Conservation (phyloP, 2,329 filamentous ascomycete genomes). For the Helotiales sp. region DNA sequence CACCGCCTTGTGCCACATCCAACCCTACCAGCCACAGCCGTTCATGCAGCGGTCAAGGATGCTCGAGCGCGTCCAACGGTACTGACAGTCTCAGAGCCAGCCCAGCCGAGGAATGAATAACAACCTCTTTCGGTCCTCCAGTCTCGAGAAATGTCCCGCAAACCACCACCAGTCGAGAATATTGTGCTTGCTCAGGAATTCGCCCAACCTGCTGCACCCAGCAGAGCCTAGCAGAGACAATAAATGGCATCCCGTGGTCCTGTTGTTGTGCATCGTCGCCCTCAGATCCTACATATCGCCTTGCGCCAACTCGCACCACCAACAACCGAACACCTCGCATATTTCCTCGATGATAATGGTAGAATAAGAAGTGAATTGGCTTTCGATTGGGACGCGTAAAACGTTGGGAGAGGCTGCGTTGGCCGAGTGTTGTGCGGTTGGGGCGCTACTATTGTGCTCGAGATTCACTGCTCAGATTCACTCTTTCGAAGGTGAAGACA, state of each 20-base stretch:
- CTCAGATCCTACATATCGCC: slow-evolving; percentile 18
- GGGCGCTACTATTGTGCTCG: slow-evolving; percentile 7
- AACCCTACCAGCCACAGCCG: not conserved
- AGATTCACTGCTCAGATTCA: too few species aligned
- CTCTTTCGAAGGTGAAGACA: slow-evolving; percentile 13
- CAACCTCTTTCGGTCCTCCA: slow-evolving; percentile 7
- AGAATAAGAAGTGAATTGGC: slow-evolving; percentile 6
- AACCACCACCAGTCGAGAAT: slow-evolving; percentile 2
- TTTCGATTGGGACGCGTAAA: slow-evolving; percentile 14
- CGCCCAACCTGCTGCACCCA: slow-evolving; percentile 10
- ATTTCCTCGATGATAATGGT: slow-evolving; percentile 7
- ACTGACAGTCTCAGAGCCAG: not conserved
- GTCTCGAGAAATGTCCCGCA: slow-evolving; percentile 6
- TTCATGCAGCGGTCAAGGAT: not conserved
- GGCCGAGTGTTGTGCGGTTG: slow-evolving; percentile 6
- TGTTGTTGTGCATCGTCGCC: slow-evolving; percentile 16
- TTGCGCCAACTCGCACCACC: slow-evolving; percentile 17
- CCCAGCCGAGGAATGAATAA: slow-evolving; percentile 18
- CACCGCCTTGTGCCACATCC: not conserved
- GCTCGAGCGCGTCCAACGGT: not conserved
- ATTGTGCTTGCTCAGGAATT: slow-evolving; percentile 17
- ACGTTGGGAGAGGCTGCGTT: not conserved
- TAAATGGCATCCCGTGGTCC: slow-evolving; percentile 28
- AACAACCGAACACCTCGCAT: slow-evolving; percentile 8
- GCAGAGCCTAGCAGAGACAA: slow-evolving; percentile 15